Conservation (phyloP, 805 yeast genomes). For the Zygotorulaspora sp. region DNA sequence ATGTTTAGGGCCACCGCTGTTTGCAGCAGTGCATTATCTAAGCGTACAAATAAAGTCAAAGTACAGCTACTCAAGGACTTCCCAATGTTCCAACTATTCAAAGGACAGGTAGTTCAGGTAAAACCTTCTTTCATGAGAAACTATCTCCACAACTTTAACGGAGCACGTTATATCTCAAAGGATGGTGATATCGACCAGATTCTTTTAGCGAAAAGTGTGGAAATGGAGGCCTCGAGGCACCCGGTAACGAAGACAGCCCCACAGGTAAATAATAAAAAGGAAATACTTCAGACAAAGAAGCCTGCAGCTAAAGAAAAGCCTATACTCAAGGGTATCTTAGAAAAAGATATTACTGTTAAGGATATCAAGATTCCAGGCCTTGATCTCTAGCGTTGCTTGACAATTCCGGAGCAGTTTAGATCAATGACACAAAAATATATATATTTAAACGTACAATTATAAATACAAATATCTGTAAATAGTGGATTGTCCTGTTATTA, state of each 20-base stretch:
- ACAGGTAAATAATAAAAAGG: not conserved
- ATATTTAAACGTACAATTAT: slow-evolving; percentile 3
- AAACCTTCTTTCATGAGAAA: slow-evolving; percentile 81
- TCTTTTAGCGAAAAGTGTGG: slow-evolving; percentile 14
- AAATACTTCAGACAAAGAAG: slow-evolving; percentile 1
- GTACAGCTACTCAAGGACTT: slow-evolving; percentile 74
- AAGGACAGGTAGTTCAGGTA: slow-evolving; percentile 72
- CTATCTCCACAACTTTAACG: slow-evolving; percentile 61
- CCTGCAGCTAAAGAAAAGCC: slow-evolving; percentile 3
- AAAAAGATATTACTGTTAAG: slow-evolving; percentile 23
- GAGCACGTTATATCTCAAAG: slow-evolving; percentile 62
- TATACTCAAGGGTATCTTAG: slow-evolving; percentile 14
- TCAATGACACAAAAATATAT: not conserved
- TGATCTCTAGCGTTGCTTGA: slow-evolving; percentile 15
- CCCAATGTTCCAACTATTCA: slow-evolving; percentile 51
- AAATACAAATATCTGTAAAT: slow-evolving; percentile 6
- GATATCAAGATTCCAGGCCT: slow-evolving; percentile 32
- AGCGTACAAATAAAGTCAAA: slow-evolving; percentile 51
- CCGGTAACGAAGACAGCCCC: not conserved
- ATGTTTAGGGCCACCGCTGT: slow-evolving; percentile 35
- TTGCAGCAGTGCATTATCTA: slow-evolving; percentile 45
- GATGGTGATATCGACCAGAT: slow-evolving; percentile 25
- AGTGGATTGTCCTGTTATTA: too few relatives aligned
- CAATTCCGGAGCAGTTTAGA: not conserved
- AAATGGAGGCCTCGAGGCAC: slow-evolving; percentile 9